Conservation (phyloP, 2,329 filamentous ascomycete species). For the Corinectria fuckeliana region DNA sequence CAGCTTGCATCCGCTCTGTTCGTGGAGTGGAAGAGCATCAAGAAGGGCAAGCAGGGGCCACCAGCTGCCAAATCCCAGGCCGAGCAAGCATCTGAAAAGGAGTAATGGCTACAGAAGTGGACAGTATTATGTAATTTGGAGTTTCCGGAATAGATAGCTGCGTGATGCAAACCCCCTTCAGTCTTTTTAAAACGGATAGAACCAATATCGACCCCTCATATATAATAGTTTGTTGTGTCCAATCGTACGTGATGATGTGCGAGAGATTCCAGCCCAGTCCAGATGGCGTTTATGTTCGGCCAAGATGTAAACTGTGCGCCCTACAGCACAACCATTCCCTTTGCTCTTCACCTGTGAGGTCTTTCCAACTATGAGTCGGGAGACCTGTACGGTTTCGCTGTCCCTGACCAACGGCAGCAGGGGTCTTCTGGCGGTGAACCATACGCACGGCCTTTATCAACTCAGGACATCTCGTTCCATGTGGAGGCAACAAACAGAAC, state of each 20-base stretch:
- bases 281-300: background rate
- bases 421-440: conserved; percentile 16
- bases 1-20: conserved; percentile 63
- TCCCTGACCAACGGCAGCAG: background rate
- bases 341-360: background rate
- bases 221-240: background rate
- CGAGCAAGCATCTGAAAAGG: conserved; percentile 13
- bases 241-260: background rate
- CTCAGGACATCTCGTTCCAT: background rate
- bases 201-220: background rate
- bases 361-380: background rate
- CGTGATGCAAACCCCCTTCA: background rate
- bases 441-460: conserved; percentile 2
- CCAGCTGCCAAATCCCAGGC: background rate
- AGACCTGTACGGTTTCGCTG: background rate
- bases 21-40: conserved; percentile 73
- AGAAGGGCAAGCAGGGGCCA: conserved; percentile 49
- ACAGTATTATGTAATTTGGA: background rate
- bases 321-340: too few species aligned
- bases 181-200: conserved; percentile 9
- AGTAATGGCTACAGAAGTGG: background rate
- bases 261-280: background rate
- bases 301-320: background rate
- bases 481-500: background rate
- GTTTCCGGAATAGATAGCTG: conserved; percentile 1